Base-by-base conservation (phyloP, 2,329 filamentous ascomycete genomes). In the Apiospora rasikravindrae region DNA sequence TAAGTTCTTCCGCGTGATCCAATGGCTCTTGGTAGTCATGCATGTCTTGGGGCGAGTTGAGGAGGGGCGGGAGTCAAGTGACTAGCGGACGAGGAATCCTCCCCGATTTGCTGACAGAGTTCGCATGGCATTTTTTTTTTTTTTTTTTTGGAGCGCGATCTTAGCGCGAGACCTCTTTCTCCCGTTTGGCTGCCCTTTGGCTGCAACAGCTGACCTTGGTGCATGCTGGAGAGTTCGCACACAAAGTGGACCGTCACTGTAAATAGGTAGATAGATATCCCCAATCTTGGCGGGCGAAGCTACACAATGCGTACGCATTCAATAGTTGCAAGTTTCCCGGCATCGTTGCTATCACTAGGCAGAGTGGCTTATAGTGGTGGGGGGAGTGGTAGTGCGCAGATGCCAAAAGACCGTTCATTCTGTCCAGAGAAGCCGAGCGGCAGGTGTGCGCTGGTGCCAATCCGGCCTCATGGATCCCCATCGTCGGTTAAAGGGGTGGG, bases 21-120 rank as follows among this genome's bases (percentile, higher is more conserved):
- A 64, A 40, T 13, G 10, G 29, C 57, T 64, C 57, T 64, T 64
- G 57, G 57, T 40, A 64, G 57, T 24, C 57, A 64, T 64, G 29
- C 57, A 40, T 64, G 53, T 61, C 53, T 61, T 61, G 53, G 53
- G 26, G 16, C 13, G 51, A 57, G 24, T 29, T 33, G 33, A 37
- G 51, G 51, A 33, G 22, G 29, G 53, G 29, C 53, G 26, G 53
- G 57, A 64, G 57, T 64, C 57, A 64, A 40, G 40, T 64, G 57
- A 64, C 57, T 64, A 40, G 57, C 10, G 57, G 7, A 19, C 1
- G 19, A 64, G 57, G 57, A 64, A 40, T 40, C 57, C 33, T 64
- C 57, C 57, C 57, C 53, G 53, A 61, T 61, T 61, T 61, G 53
- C 29, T 61, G 53, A 16, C 26, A 57, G 51, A 37, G 16, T 37